Evolutionary conservation across 2,329 filamentous ascomycete genomes (phyloP), one percentile per base, ranked within the genome.

Genomic region (Xenosphaeropsis pyriputrescens): DNA sequence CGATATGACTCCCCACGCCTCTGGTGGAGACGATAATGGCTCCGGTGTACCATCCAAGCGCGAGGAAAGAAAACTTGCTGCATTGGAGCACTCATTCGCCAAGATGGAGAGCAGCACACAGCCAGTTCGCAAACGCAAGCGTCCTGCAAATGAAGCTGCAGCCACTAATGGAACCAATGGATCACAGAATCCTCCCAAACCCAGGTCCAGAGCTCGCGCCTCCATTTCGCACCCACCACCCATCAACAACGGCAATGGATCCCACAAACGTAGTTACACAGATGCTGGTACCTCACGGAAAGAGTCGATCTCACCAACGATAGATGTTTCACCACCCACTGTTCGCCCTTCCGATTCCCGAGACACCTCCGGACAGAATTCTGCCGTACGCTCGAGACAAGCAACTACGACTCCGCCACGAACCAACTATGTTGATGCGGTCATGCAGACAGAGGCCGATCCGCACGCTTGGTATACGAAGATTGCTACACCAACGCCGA

Each of bases 51-150:
- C 69, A 6, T 78, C 75, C 1, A 74, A 79, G 44, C 67, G 75
- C 19, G 75, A 80, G 43, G 79, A 80, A 56, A 63, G 75, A 29
- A 80, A 80, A 47, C 67, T 79, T 9, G 70, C 72, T 15, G 75
- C 75, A 67, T 65, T 77, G 0, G 75, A 80, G 45, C 72, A 77
- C 41, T 64, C 70, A 2, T 72, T 80, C 51, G 65, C 72, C 36
- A 65, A 73, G 22, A 69, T 75, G 67, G 74, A 75, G 44, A 16
- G 73, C 74, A 63, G 70, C 73, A 47, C 70, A 69, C 50, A 66
- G 41, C 69, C 70, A 1, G 61, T 63, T 0, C 64, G 67, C 19
- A 79, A 79, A 54, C 76, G 78, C 59, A 79, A 79, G 51, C 66
- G 73, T 6, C 18, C 39, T 44, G 45, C 5, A 62, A 44, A 18